phyloP scores from a whole-genome alignment of 176 grass and related monocot species.

The Dendrocalamus sinicus region DNA sequence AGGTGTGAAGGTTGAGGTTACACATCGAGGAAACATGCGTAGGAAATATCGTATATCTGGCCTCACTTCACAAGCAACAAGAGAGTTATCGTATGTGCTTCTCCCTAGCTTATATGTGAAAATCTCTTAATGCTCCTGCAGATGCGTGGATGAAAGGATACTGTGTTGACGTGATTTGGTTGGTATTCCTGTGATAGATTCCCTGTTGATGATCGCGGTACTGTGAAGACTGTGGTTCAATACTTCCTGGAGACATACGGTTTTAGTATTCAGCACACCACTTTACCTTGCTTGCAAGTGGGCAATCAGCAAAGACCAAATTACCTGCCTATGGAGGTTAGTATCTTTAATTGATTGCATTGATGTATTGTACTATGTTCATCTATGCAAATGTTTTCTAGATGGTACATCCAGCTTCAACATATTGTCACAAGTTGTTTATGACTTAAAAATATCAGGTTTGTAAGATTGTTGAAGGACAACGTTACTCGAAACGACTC shows the following conservation, averaged over 20 bases:
- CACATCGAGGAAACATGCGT: constrained; percentile 91
- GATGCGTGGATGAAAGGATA: not conserved
- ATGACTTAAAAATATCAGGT: constrained; percentile 58
- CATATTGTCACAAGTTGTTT: constrained; percentile 28
- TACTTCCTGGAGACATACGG: constrained; percentile 91
- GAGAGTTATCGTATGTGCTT: constrained; percentile 76
- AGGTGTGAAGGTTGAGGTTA: constrained; percentile 94
- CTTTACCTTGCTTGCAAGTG: constrained; percentile 92
- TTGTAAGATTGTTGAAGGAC: constrained; percentile 93
- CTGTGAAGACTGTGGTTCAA: constrained; percentile 94
- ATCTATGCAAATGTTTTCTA: not conserved
- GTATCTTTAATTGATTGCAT: constrained; percentile 2
- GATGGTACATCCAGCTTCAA: constrained; percentile 21
- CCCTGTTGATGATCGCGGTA: constrained; percentile 82
- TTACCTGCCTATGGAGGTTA: constrained; percentile 91
- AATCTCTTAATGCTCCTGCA: not conserved
- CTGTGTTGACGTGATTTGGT: constrained; percentile 23
- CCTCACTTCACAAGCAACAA: constrained; percentile 87
- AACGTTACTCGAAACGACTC: constrained; percentile 84
- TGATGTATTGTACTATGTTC: not conserved
- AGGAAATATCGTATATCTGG: constrained; percentile 94
- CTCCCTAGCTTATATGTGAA: constrained; percentile 10
- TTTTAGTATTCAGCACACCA: constrained; percentile 88
- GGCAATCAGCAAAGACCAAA: constrained; percentile 94
- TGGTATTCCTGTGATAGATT: constrained; percentile 53